Evolutionary conservation across 176 grass and related monocot species (phyloP).

Genomic region (Triticum turgidum): DNA sequence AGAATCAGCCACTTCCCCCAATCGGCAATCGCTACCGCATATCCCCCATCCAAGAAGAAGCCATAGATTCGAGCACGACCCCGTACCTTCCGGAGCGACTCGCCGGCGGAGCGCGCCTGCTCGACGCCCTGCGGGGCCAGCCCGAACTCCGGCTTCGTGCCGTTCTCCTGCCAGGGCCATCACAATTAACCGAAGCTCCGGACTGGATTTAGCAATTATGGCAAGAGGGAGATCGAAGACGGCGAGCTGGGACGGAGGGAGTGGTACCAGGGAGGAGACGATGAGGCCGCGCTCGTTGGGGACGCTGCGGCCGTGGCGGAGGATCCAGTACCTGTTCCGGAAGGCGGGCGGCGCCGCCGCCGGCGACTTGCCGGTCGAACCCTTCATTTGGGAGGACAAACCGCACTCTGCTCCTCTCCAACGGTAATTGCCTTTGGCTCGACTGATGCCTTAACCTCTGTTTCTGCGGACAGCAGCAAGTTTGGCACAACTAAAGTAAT

Average conservation of each 20-base stretch:
- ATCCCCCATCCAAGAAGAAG: background rate
- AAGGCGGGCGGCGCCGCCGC: background rate
- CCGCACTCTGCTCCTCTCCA: background rate
- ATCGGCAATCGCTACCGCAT: background rate
- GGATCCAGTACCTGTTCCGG: slow-evolving; percentile 79
- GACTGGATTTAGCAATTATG: background rate
- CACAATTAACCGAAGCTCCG: background rate
- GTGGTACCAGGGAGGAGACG: slow-evolving; percentile 72
- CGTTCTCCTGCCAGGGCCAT: slow-evolving; percentile 61
- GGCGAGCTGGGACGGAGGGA: background rate
- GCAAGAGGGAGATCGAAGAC: background rate
- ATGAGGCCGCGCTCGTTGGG: slow-evolving; percentile 84
- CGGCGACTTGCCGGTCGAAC: background rate
- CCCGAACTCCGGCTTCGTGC: slow-evolving; percentile 59
- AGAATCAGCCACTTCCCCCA: background rate
- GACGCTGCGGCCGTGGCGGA: slow-evolving; percentile 80
- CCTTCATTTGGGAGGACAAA: slow-evolving; percentile 15
- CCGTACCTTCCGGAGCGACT: slow-evolving; percentile 58
- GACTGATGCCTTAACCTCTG: no score
- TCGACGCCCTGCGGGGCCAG: slow-evolving; percentile 63
- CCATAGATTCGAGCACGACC: background rate
- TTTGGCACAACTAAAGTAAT: no score
- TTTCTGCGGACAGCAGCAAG: no score
- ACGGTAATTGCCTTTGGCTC: no score
- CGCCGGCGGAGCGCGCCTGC: slow-evolving; percentile 67